Evolutionary conservation across 1,139 yeast species (phyloP).

Genomic region (Kluyveromyces marxianus): DNA sequence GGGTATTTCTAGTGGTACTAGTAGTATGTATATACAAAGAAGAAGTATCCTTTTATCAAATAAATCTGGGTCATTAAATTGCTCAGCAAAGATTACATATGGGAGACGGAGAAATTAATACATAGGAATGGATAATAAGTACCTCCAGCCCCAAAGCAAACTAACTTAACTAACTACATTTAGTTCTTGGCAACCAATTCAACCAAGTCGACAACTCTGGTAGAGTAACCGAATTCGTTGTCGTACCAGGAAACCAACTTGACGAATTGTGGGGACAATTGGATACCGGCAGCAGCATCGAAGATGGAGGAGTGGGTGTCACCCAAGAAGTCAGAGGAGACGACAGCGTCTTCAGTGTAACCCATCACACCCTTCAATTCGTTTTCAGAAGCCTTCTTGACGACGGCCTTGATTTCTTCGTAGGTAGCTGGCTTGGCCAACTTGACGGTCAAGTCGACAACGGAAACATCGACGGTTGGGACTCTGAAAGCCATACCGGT

Average conservation of each 20-base stretch:
- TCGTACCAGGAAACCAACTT: conserved; percentile 85
- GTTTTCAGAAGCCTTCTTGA: conserved; percentile 68
- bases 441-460: conserved; percentile 67
- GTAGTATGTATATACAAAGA: neutral
- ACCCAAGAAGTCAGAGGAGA: conserved; percentile 75
- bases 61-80: neutral
- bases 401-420: conserved; percentile 66
- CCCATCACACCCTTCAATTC: conserved; percentile 68
- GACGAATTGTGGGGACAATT: conserved; percentile 77
- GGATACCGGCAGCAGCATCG: conserved; percentile 81
- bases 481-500: conserved; percentile 89
- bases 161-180: neutral
- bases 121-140: neutral
- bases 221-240: conserved; percentile 84
- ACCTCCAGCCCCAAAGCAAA: neutral
- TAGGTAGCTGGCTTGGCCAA: conserved; percentile 62
- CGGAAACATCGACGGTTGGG: conserved; percentile 83
- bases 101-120: neutral
- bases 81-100: neutral
- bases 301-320: conserved; percentile 73
- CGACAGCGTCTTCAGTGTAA: conserved; percentile 82
- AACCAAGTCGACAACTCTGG: conserved; percentile 83
- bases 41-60: too few relatives aligned
- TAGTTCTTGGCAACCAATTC: conserved; percentile 52
- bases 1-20: conserved; percentile 39